Conservation (phyloP, 2,329 filamentous ascomycete species). For the Byssochlamys sp. region DNA sequence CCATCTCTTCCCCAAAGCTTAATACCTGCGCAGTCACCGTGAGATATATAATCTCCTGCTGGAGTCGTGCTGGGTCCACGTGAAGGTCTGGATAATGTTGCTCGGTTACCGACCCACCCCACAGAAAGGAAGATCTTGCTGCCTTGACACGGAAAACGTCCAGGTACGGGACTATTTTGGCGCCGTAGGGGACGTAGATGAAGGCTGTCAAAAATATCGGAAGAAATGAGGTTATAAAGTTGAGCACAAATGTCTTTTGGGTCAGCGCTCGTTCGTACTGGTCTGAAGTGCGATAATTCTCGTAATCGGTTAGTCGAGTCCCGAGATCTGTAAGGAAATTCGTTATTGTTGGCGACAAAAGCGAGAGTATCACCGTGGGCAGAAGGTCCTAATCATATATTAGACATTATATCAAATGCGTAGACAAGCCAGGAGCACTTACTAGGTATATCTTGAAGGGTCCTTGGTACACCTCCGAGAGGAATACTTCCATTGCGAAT, state of each 20-base stretch:
- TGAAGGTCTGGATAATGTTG: conserved; percentile 63
- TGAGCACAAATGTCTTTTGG: conserved; percentile 87
- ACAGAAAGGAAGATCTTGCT: not conserved
- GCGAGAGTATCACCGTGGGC: conserved; percentile 77
- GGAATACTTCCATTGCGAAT: conserved; percentile 90
- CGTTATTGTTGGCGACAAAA: conserved; percentile 68
- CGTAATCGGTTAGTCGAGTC: conserved; percentile 64
- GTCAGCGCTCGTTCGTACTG: conserved; percentile 76
- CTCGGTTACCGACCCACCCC: conserved; percentile 56
- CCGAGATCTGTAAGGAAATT: conserved; percentile 67
- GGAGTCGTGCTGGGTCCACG: conserved; percentile 73
- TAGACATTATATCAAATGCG: too few relatives aligned
- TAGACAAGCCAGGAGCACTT: conserved; percentile 18
- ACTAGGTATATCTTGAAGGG: conserved; percentile 77
- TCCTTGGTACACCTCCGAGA: conserved; percentile 84
- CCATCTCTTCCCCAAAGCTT: conserved; percentile 71
- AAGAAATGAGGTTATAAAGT: conserved; percentile 92
- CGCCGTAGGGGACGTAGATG: conserved; percentile 86
- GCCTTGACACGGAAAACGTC: conserved; percentile 63
- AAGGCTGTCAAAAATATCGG: conserved; percentile 88
- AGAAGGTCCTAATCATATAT: conserved; percentile 56
- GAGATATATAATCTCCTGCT: conserved; percentile 89
- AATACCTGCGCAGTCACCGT: conserved; percentile 89
- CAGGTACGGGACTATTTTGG: conserved; percentile 72
- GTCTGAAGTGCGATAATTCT: conserved; percentile 87